Base-by-base conservation (phyloP, 768 basidiomycete species). In the Phylloporus rhodoxanthus region DNA sequence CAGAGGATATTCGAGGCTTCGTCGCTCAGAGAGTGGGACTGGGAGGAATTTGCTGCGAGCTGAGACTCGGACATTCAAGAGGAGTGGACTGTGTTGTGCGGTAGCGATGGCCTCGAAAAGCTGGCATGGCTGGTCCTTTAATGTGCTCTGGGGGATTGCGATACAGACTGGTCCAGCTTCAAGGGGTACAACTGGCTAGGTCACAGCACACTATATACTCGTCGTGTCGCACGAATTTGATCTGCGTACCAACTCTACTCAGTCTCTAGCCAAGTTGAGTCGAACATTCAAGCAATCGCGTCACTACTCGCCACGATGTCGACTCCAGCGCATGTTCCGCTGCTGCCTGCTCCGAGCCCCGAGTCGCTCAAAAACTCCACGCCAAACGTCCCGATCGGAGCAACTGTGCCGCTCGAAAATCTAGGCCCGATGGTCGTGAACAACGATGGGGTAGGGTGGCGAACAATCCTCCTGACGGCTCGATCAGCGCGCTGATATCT, bases 341-440 rank as follows among this genome's bases (percentile, higher is more conserved):
- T 60, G 17, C 41, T 60, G 3, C 47, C 46, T 23, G 43, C 48
- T 26, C 57, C 47, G 2, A 37, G 34, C 21, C 17, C 47, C 9
- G 38, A 53, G 23, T 50, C 55, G 10, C 48, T 44, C 37, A 29
- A 54, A 19, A 43, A 59, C 32, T 29, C 33, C 3, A 48, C 51
- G 25, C 38, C 48, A 6, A 51, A 60, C 32, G 48, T 60, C 4
- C 40, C 56, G 14, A 40, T 58, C 10, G 52, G 53, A 13, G 46
- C 57, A 19, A 61, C 54, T 9, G 54, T 61, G 29, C 59, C 71
- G 2, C 64, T 84, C 6, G 81, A 85, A 51, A 71, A 70, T 17
- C 70, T 85, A 11, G 83, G 82, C 1, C 84, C 84, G 1, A 75
- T 85, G 72, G 80, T 86, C 38, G 80, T 85, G 34, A 85, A 85